phyloP scores from a whole-genome alignment of 2,329 filamentous ascomycete genomes.

The Mycosphaerella arachidis region DNA sequence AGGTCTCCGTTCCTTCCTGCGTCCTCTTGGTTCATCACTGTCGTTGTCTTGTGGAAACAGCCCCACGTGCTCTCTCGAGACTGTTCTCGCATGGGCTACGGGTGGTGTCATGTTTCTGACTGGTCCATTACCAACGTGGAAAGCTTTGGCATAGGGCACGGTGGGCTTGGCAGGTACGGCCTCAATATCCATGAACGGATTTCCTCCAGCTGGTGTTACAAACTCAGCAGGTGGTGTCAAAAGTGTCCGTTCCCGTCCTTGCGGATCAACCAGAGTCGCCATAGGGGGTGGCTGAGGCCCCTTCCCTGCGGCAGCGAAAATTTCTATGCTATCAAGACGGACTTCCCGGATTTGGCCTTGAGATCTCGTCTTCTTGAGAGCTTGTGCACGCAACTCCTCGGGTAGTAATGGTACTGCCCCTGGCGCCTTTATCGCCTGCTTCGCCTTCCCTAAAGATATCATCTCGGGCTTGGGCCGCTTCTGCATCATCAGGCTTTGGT shows the following conservation, averaged over 20 bases:
- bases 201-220: not conserved
- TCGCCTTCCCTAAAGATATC: conserved; percentile 29
- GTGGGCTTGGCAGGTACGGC: not conserved
- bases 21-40: conserved; percentile 19
- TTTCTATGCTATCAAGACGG: conserved; percentile 13
- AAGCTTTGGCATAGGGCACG: conserved; percentile 3
- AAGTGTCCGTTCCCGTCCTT: conserved; percentile 14
- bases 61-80: conserved; percentile 5
- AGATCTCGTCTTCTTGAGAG: conserved; percentile 14
- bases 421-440: conserved; percentile 22
- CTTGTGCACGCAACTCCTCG: conserved; percentile 29
- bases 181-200: not conserved
- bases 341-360: conserved; percentile 11
- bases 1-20: not conserved
- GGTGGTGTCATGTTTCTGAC: conserved; percentile 14
- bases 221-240: conserved; percentile 7
- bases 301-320: conserved; percentile 4
- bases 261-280: conserved; percentile 16
- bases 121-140: conserved; percentile 15
- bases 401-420: conserved; percentile 29
- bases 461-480: conserved; percentile 12
- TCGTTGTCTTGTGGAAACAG: not conserved
- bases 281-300: not conserved
- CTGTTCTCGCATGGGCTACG: not conserved
- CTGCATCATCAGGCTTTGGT: not conserved